phyloP scores from a whole-genome alignment of 495 filamentous ascomycete species.

The Viridothelium virens region DNA sequence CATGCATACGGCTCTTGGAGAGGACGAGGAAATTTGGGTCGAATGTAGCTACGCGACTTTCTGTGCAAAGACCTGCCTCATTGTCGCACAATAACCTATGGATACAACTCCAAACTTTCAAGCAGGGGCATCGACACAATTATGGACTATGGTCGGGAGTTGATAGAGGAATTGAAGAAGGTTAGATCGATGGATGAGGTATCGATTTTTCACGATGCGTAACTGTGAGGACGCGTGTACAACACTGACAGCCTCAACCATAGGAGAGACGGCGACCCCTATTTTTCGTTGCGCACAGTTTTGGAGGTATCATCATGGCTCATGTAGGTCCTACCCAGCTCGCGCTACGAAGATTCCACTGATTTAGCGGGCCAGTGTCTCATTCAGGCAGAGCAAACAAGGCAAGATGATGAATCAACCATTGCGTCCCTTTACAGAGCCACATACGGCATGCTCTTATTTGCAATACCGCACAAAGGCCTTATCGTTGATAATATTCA shows the following conservation, averaged over 20 bases:
- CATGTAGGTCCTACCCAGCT: not conserved
- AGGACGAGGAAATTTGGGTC: not conserved
- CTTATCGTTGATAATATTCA: constrained; percentile 32
- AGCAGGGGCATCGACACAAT: constrained; percentile 18
- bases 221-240: not conserved
- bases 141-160: constrained; percentile 17
- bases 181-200: constrained; percentile 11
- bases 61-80: not conserved
- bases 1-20: not conserved
- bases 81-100: constrained; percentile 14
- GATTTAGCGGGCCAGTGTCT: constrained; percentile 21
- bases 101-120: constrained; percentile 14
- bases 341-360: no score
- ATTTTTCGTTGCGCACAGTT: constrained; percentile 15
- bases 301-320: constrained; percentile 4
- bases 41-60: not conserved
- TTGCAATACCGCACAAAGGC: constrained; percentile 33
- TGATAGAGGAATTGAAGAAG: constrained; percentile 14
- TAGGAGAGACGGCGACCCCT: constrained; percentile 15
- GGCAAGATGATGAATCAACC: constrained; percentile 27
- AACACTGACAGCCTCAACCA: not conserved
- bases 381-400: constrained; percentile 28
- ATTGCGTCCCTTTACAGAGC: constrained; percentile 32
- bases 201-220: not conserved
- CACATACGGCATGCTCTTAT: constrained; percentile 35